Conservation (phyloP, 768 basidiomycete genomes). For the Psilocybe cyanescens region DNA sequence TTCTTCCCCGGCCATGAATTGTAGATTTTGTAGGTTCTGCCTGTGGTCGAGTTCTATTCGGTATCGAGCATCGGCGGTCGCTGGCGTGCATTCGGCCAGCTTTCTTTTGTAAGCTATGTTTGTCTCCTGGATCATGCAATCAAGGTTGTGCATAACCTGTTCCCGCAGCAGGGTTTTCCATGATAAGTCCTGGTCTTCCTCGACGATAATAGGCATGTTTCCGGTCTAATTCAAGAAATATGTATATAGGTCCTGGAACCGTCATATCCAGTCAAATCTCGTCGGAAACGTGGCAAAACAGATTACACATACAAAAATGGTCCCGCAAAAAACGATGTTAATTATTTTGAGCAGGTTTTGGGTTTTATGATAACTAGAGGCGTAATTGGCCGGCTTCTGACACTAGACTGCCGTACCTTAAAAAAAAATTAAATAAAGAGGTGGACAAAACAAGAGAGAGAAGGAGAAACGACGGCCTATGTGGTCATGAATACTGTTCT, state of each 20-base stretch:
- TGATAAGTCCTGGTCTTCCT: slow-evolving; percentile 4
- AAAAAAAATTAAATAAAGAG: background rate
- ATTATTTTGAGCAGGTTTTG: background rate
- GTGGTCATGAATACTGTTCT: slow-evolving; percentile 1
- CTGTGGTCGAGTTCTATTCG: slow-evolving; percentile 26
- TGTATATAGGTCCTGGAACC: background rate
- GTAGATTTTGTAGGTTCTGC: slow-evolving; percentile 21
- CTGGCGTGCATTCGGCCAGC: slow-evolving; percentile 13
- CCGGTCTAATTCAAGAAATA: background rate
- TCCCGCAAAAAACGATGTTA: too few species aligned
- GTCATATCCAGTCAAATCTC: background rate
- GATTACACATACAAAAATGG: background rate
- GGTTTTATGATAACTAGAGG: background rate
- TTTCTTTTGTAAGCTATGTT: slow-evolving; percentile 24
- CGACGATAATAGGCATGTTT: slow-evolving; percentile 10
- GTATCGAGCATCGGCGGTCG: slow-evolving; percentile 19
- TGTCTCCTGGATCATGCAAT: slow-evolving; percentile 24
- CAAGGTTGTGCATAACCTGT: slow-evolving; percentile 29
- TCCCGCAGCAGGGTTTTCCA: slow-evolving; percentile 28
- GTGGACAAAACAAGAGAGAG: background rate
- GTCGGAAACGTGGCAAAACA: background rate
- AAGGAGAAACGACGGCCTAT: slow-evolving; percentile 11
- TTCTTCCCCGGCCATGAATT: slow-evolving; percentile 25
- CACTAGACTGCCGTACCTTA: background rate
- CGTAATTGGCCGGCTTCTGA: background rate